Conservation (phyloP, 148 eudicot species). For the Vaccinium myrtillus region DNA sequence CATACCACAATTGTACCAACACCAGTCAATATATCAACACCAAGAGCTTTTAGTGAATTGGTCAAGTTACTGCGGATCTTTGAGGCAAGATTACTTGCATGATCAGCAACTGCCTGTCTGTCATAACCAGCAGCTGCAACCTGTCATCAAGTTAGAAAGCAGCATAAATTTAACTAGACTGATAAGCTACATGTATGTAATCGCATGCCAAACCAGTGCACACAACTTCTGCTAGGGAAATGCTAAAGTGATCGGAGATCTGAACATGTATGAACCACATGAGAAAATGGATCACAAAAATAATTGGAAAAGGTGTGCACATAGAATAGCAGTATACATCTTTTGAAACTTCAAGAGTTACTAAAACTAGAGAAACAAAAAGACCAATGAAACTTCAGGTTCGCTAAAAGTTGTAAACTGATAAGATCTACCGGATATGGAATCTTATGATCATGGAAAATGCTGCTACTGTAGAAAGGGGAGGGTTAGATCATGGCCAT, state of each 20-base stretch:
- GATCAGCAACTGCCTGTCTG: constrained; percentile 97
- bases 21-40: constrained; percentile 96
- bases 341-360: not conserved
- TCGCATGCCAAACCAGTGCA: not conserved
- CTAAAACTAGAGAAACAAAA: not conserved
- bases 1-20: constrained; percentile 83
- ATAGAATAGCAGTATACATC: not conserved
- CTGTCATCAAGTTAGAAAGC: constrained; percentile 34
- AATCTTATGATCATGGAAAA: not conserved
- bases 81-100: constrained; percentile 90
- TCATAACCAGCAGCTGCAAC: constrained; percentile 97
- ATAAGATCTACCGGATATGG: not conserved
- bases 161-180: not conserved
- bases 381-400: not conserved
- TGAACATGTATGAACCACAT: not conserved
- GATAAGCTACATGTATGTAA: not conserved
- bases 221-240: not conserved
- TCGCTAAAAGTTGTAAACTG: not conserved
- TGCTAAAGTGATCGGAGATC: not conserved
- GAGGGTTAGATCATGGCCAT: not conserved
- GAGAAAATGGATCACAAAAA: not conserved
- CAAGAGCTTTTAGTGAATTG: constrained; percentile 86
- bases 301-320: constrained; percentile 3
- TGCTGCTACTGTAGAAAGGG: not conserved
- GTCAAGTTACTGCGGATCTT: constrained; percentile 85